These are phyloP conservation scores for Cenococcum geophilum DNA, from an alignment of 495 filamentous ascomycete genomes.

Conservation along the genomic window DNA sequence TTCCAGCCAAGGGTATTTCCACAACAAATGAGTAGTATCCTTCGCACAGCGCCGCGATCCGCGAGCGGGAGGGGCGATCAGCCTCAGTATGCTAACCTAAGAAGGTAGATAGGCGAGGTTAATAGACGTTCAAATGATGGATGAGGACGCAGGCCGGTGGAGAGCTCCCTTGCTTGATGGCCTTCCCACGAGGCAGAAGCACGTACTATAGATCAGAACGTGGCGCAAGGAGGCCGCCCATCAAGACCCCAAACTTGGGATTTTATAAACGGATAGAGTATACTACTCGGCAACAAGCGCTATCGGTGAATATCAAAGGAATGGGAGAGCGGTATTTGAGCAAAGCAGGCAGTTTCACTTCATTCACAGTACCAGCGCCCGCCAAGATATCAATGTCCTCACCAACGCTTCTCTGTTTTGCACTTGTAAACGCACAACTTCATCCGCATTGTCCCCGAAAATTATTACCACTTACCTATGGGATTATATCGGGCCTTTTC, in stretches of 20 bases:
- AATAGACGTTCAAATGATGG: no score
- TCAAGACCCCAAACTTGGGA: neutral
- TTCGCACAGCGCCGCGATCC: conserved; percentile 15
- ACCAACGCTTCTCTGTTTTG: no score
- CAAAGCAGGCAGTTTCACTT: no score
- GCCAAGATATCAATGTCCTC: no score
- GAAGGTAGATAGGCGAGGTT: neutral
- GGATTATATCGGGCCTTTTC: neutral
- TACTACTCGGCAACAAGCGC: no score
- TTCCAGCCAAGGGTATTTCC: neutral
- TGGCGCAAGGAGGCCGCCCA: neutral
- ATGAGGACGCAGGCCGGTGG: no score
- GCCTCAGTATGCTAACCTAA: neutral
- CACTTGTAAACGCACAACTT: no score
- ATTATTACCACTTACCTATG: neutral
- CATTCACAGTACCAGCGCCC: no score
- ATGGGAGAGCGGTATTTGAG: no score
- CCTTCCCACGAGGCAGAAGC: neutral
- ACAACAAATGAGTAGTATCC: neutral
- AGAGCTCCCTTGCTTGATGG: no score
- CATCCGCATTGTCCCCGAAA: no score
- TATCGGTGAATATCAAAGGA: no score
- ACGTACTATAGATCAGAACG: neutral
- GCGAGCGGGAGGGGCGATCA: neutral
- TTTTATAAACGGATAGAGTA: neutral